phyloP scores from a whole-genome alignment of 768 basidiomycete species.

The Tubosaeta sp. region DNA sequence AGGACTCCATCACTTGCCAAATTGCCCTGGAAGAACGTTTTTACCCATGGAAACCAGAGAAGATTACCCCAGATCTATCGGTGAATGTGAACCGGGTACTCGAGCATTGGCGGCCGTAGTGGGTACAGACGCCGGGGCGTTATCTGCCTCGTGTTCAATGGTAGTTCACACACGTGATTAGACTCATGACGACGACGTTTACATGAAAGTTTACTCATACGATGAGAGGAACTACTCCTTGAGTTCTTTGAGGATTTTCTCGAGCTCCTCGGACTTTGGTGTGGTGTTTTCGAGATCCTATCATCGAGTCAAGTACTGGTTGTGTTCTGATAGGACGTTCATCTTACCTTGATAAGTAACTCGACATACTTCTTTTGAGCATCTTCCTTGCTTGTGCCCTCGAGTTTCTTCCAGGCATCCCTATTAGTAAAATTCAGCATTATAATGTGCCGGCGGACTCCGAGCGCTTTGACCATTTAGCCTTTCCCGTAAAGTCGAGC shows the following conservation, averaged over 20 bases:
- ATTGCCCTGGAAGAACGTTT: not conserved
- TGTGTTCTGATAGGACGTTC: not conserved
- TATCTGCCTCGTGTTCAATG: slow-evolving; percentile 26
- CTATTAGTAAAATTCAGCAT: slow-evolving; percentile 36
- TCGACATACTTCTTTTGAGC: slow-evolving; percentile 73
- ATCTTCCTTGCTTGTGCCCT: slow-evolving; percentile 71
- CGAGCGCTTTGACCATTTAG: slow-evolving; percentile 68
- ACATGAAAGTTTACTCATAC: slow-evolving; percentile 1
- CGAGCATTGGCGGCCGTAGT: too few species aligned
- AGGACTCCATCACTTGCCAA: not conserved
- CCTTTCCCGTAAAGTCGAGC: slow-evolving; percentile 83
- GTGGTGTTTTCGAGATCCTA: slow-evolving; percentile 53
- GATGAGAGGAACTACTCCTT: slow-evolving; percentile 36
- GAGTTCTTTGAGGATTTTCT: slow-evolving; percentile 56
- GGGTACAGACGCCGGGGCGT: slow-evolving; percentile 25
- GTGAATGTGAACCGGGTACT: too few species aligned
- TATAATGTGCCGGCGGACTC: not conserved
- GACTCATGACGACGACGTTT: not conserved
- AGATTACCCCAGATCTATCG: not conserved
- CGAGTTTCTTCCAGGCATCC: slow-evolving; percentile 79
- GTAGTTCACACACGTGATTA: not conserved
- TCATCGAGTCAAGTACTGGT: slow-evolving; percentile 1
- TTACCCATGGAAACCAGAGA: not conserved
- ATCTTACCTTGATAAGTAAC: slow-evolving; percentile 61
- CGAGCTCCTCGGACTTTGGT: slow-evolving; percentile 44